These are phyloP conservation scores for Candolleomyces eurysporus DNA, from an alignment of 768 basidiomycete genomes.

Conservation along the genomic window DNA sequence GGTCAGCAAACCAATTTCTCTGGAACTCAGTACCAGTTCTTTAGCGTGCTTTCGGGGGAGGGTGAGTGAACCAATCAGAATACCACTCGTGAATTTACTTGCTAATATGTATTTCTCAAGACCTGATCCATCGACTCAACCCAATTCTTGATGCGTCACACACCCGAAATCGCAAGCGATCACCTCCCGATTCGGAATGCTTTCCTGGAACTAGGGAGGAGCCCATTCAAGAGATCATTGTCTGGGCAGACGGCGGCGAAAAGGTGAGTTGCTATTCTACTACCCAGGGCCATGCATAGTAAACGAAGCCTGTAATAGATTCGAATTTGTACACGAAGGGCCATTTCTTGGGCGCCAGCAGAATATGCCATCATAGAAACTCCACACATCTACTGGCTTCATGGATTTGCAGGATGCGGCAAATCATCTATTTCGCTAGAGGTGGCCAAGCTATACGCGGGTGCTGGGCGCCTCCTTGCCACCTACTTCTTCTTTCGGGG, in stretches of 20 bases:
- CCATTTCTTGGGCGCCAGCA: too few relatives aligned
- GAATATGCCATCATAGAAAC: too few relatives aligned
- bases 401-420: not conserved
- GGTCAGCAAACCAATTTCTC: too few relatives aligned
- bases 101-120: too few relatives aligned
- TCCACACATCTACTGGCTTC: too few relatives aligned
- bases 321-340: too few relatives aligned
- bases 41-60: too few relatives aligned
- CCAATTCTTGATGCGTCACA: not conserved
- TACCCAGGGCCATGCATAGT: not conserved
- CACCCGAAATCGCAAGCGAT: not conserved
- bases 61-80: too few relatives aligned
- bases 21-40: too few relatives aligned
- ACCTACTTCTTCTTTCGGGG: slow-evolving; percentile 2
- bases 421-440: slow-evolving; percentile 1
- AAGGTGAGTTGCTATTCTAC: too few relatives aligned
- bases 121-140: not conserved
- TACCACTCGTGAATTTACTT: too few relatives aligned
- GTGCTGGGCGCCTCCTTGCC: not conserved
- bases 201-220: not conserved
- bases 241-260: not conserved
- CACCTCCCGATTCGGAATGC: not conserved
- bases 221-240: not conserved
- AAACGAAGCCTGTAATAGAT: not conserved
- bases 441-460: not conserved